Percentiles rank a stretch among this genome's conserved stretches.
Evolutionary conservation across 441 rosid species (phyloP).

Genomic region (Jatropha multifida): DNA sequence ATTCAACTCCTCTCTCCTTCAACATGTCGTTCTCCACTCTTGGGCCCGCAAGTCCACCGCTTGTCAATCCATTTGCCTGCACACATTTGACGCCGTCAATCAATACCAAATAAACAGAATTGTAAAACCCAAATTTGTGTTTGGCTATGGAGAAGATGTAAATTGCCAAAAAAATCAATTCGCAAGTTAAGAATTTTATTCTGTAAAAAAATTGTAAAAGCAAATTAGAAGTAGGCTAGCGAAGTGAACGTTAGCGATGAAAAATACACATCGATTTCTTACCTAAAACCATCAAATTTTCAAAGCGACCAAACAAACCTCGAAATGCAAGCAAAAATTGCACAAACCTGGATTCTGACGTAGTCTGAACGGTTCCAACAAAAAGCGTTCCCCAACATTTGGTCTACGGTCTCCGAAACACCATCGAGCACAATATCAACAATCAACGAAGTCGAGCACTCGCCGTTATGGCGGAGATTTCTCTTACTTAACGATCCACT

Average conservation of each 20-base stretch:
- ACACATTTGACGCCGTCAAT: constrained; percentile 34
- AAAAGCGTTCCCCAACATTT: constrained; percentile 89
- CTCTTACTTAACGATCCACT: constrained; percentile 29
- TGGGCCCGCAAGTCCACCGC: constrained; percentile 38
- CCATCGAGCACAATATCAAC: constrained; percentile 81
- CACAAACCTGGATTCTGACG: constrained; percentile 80
- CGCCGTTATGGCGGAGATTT: constrained; percentile 43
- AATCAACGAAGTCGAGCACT: constrained; percentile 65
- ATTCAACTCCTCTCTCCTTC: constrained; percentile 76
- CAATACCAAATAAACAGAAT: background rate
- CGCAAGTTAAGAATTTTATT: too few species aligned
- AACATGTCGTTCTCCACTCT: constrained; percentile 53
- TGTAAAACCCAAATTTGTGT: background rate
- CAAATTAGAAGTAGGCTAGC: background rate
- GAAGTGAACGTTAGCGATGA: too few species aligned
- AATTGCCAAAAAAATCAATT: too few species aligned
- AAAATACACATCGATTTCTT: background rate
- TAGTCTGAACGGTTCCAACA: constrained; percentile 86
- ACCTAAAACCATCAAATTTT: constrained; percentile 3
- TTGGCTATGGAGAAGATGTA: background rate
- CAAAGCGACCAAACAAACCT: constrained; percentile 22
- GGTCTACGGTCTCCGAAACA: constrained; percentile 86
- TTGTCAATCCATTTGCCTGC: constrained; percentile 63
- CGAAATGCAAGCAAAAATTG: background rate
- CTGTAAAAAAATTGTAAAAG: background rate